These are phyloP conservation scores for Smallanthus sonchifolius DNA, from an alignment of 129 eudicot genomes.

Conservation along the genomic window DNA sequence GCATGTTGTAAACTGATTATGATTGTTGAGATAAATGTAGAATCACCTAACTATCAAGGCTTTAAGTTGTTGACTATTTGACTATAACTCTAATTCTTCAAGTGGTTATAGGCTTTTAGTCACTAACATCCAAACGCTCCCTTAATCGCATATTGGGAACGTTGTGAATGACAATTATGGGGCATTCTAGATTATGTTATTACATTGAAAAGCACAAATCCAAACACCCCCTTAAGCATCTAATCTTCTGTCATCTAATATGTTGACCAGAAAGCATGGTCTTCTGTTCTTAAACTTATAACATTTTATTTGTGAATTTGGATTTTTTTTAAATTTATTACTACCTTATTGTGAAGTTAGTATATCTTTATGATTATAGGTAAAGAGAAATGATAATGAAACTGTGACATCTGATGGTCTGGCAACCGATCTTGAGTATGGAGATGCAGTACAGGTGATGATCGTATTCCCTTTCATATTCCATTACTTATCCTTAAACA, in stretches of 20 bases:
- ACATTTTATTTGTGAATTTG: background rate
- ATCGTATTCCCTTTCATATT: background rate
- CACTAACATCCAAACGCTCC: background rate
- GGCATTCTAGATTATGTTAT: background rate
- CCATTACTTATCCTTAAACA: background rate
- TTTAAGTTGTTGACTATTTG: background rate
- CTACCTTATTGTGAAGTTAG: background rate
- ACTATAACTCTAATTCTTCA: background rate
- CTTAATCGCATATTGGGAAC: background rate
- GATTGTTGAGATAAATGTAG: background rate
- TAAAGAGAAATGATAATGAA: slow-evolving; percentile 26
- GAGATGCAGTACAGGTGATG: slow-evolving; percentile 46
- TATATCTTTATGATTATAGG: slow-evolving; percentile 19
- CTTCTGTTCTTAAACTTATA: too few relatives aligned
- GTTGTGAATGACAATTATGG: background rate
- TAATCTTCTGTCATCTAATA: background rate
- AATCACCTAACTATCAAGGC: background rate
- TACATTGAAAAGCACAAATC: background rate
- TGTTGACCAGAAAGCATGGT: background rate
- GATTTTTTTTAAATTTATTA: background rate
- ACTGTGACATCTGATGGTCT: slow-evolving; percentile 28
- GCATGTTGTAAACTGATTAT: background rate
- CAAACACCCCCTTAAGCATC: background rate
- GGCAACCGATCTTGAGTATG: slow-evolving; percentile 39
- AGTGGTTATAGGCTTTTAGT: background rate